phyloP scores from a whole-genome alignment of 1,284 basidiomycete genomes.

The Leccinum holopus region DNA sequence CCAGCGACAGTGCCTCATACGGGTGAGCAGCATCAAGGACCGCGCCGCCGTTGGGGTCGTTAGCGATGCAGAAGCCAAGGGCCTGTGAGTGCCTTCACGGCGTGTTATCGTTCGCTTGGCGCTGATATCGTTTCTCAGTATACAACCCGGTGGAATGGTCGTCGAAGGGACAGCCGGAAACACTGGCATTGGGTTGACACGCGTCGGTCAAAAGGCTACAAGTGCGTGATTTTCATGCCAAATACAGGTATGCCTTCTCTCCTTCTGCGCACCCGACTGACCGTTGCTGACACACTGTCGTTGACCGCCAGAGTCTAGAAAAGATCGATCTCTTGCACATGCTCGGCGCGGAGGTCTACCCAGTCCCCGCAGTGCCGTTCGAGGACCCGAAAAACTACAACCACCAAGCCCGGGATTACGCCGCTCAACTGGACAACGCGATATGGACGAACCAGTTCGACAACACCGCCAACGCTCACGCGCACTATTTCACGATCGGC shows the following conservation, averaged over 20 bases:
- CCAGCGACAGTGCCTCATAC: slow-evolving; percentile 53
- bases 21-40: slow-evolving; percentile 81
- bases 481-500: slow-evolving; percentile 90
- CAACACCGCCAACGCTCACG: slow-evolving; percentile 86
- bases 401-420: slow-evolving; percentile 93
- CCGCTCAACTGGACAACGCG: slow-evolving; percentile 80
- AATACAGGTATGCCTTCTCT: slow-evolving; percentile 68
- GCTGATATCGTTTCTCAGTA: slow-evolving; percentile 42
- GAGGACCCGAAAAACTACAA: slow-evolving; percentile 98
- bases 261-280: background rate
- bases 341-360: slow-evolving; percentile 95
- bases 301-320: slow-evolving; percentile 75
- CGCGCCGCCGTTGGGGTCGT: slow-evolving; percentile 92
- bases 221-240: slow-evolving; percentile 99
- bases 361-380: slow-evolving; percentile 95
- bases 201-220: slow-evolving; percentile 91
- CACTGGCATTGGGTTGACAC: slow-evolving; percentile 95
- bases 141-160: slow-evolving; percentile 91
- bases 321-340: slow-evolving; percentile 97
- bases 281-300: background rate
- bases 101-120: background rate
- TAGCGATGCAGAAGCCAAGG: slow-evolving; percentile 84
- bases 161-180: slow-evolving; percentile 99
- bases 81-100: slow-evolving; percentile 50
- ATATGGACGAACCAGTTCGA: slow-evolving; percentile 99